Base-by-base conservation (phyloP, 2,329 filamentous ascomycete genomes). In the Drechslera avenae region DNA sequence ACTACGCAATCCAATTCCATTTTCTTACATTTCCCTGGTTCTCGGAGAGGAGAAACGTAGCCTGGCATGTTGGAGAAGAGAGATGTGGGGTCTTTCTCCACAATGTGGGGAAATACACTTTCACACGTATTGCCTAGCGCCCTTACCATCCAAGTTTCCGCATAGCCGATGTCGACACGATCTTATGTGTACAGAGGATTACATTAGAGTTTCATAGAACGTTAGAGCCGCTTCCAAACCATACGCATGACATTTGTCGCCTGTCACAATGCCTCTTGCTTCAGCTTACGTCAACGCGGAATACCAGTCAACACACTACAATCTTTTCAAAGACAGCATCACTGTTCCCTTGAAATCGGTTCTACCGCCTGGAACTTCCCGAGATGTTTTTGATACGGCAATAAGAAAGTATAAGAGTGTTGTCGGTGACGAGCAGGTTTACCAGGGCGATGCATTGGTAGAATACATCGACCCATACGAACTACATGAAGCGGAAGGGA, bases 401-500 rank as follows among this genome's bases (percentile, higher is more conserved):
- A 62, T 79, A 7, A 43, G 66, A 26, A 64, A 72, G 36, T 71
- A 75, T 39, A 63, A 66, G 42, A 54, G 51, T 10, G 54, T 67
- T 2, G 61, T 79, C 3, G 76, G 76, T 2, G 54, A 72, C 19
- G 69, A 75, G 13, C 68, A 74, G 3, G 74, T 79, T 1, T 72
- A 76, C 44, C 63, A 66, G 5, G 70, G 71, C n/a, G 65, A 73
- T 18, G 68, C 59, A 1, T 52, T 79, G 28, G 71, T 65, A 4
- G 76, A 79, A 48, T 79, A 79, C 50, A 75, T 79, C 35, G 77
- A 79, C 46, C 77, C 77, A 1, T 79, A 79, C 46, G 76, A 79
- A 61, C 67, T 79, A 8, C 71, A 71, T 3, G 77, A 78, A 51
- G 67, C 66, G 3, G 71, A 72, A 5, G 66, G 69, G 3, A 63